Conservation (phyloP, 345 rosid genomes). For the Hypericum perforatum region DNA sequence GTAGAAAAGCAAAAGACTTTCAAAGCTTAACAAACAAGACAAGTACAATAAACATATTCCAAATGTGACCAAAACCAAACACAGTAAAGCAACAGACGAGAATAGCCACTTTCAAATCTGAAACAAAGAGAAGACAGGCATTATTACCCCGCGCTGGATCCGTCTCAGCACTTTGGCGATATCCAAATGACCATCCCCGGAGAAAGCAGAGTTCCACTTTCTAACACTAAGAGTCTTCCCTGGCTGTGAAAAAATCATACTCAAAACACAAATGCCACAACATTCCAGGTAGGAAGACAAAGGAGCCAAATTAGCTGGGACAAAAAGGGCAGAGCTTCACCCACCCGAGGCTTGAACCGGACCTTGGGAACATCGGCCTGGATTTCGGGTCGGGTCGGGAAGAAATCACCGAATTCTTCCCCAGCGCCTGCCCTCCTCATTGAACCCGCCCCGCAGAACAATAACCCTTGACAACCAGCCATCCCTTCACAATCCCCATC, state of each 20-base stretch:
- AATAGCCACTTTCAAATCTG: no score
- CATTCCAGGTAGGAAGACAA: neutral
- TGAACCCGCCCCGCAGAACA: neutral
- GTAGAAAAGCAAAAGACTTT: no score
- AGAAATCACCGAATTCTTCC: constrained; percentile 60
- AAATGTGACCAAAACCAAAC: no score
- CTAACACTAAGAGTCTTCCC: constrained; percentile 88
- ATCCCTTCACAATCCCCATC: no score
- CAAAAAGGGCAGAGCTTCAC: constrained; percentile 2
- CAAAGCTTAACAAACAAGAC: no score
- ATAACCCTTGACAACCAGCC: constrained; percentile 14
- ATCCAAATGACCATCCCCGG: constrained; percentile 76
- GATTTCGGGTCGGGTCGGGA: constrained; percentile 67
- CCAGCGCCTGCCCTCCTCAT: constrained; percentile 10
- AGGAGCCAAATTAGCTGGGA: neutral
- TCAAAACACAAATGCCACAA: neutral
- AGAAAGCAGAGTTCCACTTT: constrained; percentile 85
- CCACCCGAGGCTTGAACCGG: constrained; percentile 68
- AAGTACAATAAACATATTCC: no score
- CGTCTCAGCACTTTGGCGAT: constrained; percentile 77
- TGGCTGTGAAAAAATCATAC: constrained; percentile 30
- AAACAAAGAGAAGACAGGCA: constrained; percentile 4
- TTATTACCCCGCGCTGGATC: constrained; percentile 77
- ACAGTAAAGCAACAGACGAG: no score
- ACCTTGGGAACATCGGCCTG: constrained; percentile 51